Evolutionary conservation across 179 eudicot genomes (phyloP).

Genomic region (Sideroxylon spinosum): DNA sequence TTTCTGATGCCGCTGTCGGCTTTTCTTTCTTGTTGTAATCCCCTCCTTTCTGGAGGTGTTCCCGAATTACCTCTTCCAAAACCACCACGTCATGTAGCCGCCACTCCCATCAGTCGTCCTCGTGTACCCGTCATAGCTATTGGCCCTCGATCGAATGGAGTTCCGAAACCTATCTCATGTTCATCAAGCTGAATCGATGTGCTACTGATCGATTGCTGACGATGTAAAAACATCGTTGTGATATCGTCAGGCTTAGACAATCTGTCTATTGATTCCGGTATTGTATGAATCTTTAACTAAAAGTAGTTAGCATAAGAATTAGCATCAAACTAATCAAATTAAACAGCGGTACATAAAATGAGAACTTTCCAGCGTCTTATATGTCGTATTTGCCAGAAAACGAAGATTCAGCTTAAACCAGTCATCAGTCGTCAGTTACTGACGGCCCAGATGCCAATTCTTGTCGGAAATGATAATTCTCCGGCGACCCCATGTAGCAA

Average conservation of each 20-base stretch:
- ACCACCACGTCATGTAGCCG: slow-evolving; percentile 12
- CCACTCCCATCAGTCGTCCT: slow-evolving; percentile 10
- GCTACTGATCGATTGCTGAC: slow-evolving; percentile 26
- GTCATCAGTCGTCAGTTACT: neutral
- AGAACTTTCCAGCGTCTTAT: neutral
- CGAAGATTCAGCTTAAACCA: neutral
- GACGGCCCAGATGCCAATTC: neutral
- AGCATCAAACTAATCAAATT: neutral
- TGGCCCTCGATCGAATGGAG: slow-evolving; percentile 26
- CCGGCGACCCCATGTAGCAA: too few relatives aligned
- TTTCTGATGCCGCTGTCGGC: too few relatives aligned
- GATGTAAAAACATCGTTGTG: slow-evolving; percentile 21
- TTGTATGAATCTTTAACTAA: slow-evolving; percentile 21
- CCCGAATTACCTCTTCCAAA: slow-evolving; percentile 17
- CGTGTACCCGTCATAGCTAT: slow-evolving; percentile 17
- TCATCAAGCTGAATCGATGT: slow-evolving; percentile 31
- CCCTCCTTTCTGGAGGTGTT: too few relatives aligned
- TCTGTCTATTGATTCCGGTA: slow-evolving; percentile 57
- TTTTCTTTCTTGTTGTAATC: too few relatives aligned
- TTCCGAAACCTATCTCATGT: slow-evolving; percentile 15
- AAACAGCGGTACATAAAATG: neutral
- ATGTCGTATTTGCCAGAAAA: too few relatives aligned
- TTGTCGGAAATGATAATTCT: neutral
- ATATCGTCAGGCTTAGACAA: slow-evolving; percentile 46
- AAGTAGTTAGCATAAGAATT: neutral